Conservation (phyloP, 306 rosid species). For the Casuarina cunninghamiana region DNA sequence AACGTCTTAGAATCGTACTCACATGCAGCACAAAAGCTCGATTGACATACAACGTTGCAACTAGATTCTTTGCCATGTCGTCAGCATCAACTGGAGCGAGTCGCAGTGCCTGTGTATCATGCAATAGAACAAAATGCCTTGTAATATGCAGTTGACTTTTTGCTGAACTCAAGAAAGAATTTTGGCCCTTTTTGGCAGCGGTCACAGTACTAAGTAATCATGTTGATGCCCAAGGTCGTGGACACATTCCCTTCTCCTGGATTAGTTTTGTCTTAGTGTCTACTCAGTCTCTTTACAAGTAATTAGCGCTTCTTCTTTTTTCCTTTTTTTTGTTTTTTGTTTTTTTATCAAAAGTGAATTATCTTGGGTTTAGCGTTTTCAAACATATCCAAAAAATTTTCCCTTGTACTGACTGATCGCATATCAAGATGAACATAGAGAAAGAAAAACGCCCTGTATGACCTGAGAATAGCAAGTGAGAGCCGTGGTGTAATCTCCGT, state of each 20-base stretch:
- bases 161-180: not conserved
- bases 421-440: not conserved
- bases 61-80: conserved; percentile 54
- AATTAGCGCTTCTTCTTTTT: too few relatives aligned
- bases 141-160: not conserved
- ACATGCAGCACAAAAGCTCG: conserved; percentile 83
- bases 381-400: not conserved
- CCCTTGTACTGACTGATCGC: not conserved
- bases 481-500: conserved; percentile 52
- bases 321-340: too few relatives aligned
- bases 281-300: not conserved
- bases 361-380: not conserved
- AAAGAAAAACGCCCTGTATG: conserved; percentile 3
- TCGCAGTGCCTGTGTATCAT: conserved; percentile 62
- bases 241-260: not conserved
- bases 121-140: conserved; percentile 2
- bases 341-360: too few relatives aligned
- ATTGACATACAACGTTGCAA: conserved; percentile 65
- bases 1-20: conserved; percentile 25
- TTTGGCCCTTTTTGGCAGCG: not conserved
- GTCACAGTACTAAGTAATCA: not conserved
- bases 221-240: not conserved
- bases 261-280: not conserved
- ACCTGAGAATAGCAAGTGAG: conserved; percentile 67
- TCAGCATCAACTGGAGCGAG: conserved; percentile 62